Evolutionary conservation across 139 green algal genomes (phyloP).

Genomic region (Chlamydomonas sphaeroides): DNA sequence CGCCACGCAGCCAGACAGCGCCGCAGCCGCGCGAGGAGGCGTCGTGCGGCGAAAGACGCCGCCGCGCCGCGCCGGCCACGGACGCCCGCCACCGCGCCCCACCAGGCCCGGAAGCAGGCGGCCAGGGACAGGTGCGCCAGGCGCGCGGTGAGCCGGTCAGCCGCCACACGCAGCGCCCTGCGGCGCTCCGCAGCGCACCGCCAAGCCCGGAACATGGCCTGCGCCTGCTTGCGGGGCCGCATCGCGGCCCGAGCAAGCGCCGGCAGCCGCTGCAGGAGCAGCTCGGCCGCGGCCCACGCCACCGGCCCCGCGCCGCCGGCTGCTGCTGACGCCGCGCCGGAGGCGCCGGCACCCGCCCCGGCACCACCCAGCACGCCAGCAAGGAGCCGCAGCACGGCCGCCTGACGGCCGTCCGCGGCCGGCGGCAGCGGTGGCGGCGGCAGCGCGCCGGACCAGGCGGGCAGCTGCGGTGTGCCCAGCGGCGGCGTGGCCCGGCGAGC

Average conservation of each 20-base stretch:
- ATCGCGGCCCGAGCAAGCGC: neutral
- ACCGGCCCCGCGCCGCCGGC: neutral
- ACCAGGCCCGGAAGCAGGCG: neutral
- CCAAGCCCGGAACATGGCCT: neutral
- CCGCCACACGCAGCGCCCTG: neutral
- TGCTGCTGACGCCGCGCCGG: too few species aligned
- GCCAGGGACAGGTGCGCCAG: neutral
- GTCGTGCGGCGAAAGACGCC: neutral
- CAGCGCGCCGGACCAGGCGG: too few species aligned
- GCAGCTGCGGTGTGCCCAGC: too few species aligned
- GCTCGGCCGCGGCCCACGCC: neutral
- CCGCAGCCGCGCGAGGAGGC: neutral
- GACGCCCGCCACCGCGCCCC: neutral
- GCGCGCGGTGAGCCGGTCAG: neutral
- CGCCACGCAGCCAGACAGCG: neutral
- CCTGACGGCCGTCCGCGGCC: neutral
- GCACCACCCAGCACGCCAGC: neutral
- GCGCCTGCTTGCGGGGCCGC: neutral
- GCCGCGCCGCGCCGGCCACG: neutral
- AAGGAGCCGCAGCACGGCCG: neutral
- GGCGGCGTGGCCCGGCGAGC: too few species aligned
- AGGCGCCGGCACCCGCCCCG: neutral
- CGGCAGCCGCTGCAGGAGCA: neutral
- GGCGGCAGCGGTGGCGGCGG: neutral
- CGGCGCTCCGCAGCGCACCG: neutral